These are phyloP conservation scores for Nicotiana sylvestris DNA, from an alignment of 257 asterid species.

Conservation along the genomic window DNA sequence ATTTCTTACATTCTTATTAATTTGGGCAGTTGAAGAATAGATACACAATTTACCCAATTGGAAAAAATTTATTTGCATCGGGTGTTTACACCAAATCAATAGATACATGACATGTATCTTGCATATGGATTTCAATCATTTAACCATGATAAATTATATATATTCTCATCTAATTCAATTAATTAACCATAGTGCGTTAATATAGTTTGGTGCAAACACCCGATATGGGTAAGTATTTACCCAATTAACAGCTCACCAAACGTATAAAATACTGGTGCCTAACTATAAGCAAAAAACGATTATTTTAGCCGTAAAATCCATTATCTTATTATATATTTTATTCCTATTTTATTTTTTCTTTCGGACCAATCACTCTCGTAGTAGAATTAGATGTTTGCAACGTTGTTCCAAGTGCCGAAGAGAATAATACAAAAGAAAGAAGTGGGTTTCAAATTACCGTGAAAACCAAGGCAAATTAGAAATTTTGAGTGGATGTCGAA, in stretches of 20 bases:
- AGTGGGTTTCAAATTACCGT: background rate
- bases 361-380: background rate
- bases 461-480: background rate
- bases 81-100: too few relatives aligned
- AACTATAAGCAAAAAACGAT: background rate
- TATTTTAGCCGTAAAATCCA: background rate
- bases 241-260: background rate
- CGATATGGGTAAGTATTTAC: too few relatives aligned
- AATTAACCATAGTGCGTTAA: too few relatives aligned
- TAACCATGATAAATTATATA: too few relatives aligned
- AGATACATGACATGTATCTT: too few relatives aligned
- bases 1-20: too few relatives aligned
- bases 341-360: background rate
- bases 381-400: background rate
- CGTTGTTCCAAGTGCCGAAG: background rate
- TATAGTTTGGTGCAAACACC: too few relatives aligned
- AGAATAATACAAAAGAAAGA: background rate
- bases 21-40: background rate
- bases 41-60: too few relatives aligned
- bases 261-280: background rate
- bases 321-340: background rate
- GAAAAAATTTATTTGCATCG: too few relatives aligned
- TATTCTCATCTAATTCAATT: too few relatives aligned
- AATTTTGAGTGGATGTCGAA: background rate
- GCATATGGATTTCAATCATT: too few relatives aligned